A percentile compares a stretch with the other conserved stretches of the same genome.
Evolutionary conservation across 192 early-diverging fungal genomes (phyloP).

Genomic region (Linnemannia hyalina): DNA sequence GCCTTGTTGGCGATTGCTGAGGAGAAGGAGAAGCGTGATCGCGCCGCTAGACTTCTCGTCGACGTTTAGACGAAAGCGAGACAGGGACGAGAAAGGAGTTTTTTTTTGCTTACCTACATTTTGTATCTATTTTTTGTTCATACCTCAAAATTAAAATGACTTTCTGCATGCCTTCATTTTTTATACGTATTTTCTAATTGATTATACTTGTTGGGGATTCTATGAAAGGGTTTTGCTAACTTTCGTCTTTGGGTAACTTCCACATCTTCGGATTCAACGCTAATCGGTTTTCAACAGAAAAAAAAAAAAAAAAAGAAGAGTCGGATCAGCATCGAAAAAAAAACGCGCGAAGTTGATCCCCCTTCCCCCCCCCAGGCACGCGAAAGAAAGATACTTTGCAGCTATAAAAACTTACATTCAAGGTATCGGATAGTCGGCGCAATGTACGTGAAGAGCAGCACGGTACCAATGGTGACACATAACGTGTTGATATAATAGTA

Average conservation of each 20-base stretch:
- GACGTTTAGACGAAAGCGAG: background rate
- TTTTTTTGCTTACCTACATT: background rate
- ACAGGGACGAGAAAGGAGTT: no score
- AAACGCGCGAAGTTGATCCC: background rate
- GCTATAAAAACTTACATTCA: conserved; percentile 29
- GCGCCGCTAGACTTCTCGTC: background rate
- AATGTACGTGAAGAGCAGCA: conserved; percentile 70
- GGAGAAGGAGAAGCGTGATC: conserved; percentile 36
- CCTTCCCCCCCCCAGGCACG: background rate
- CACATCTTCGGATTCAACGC: conserved; percentile 48
- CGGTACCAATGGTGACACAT: conserved; percentile 75
- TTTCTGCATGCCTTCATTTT: background rate
- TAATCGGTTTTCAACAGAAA: background rate
- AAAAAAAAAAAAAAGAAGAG: background rate
- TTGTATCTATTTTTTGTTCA: background rate
- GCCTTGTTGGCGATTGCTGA: conserved; percentile 77
- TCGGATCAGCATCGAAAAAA: background rate
- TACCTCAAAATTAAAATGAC: background rate
- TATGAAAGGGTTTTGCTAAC: background rate
- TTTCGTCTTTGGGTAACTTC: conserved; percentile 34
- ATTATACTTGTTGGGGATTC: background rate
- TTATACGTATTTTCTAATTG: background rate
- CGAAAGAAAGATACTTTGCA: background rate
- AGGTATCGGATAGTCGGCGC: conserved; percentile 66
- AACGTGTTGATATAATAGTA: conserved; percentile 85